phyloP scores from a whole-genome alignment of 2,329 filamentous ascomycete species.

The Fusarium sublunatum region DNA sequence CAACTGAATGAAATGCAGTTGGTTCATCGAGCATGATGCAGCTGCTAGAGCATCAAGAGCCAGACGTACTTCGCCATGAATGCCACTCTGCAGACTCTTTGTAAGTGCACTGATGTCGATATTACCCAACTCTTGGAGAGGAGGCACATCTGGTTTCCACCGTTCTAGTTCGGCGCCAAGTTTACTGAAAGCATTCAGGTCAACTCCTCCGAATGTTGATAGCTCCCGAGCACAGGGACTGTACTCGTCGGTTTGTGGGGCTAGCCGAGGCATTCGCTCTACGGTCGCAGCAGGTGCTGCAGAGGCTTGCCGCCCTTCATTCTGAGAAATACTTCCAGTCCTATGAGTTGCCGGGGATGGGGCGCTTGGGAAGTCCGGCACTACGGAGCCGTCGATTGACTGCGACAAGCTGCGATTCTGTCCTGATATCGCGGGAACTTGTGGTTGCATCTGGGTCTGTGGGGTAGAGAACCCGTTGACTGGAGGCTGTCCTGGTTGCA shows the following conservation, averaged over 20 bases:
- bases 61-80: slow-evolving; percentile 88
- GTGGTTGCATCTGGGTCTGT: slow-evolving; percentile 45
- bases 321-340: slow-evolving; percentile 55
- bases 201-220: slow-evolving; percentile 76
- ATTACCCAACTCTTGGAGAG: slow-evolving; percentile 80
- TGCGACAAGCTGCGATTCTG: slow-evolving; percentile 64
- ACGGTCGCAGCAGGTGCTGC: slow-evolving; percentile 28
- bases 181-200: slow-evolving; percentile 71
- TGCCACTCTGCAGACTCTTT: slow-evolving; percentile 88
- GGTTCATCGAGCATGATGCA: slow-evolving; percentile 70
- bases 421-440: slow-evolving; percentile 44
- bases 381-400: slow-evolving; percentile 56
- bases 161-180: slow-evolving; percentile 74
- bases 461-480: slow-evolving; percentile 55
- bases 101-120: slow-evolving; percentile 92
- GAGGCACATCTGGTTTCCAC: slow-evolving; percentile 79
- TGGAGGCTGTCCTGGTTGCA: slow-evolving; percentile 54
- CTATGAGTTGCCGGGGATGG: slow-evolving; percentile 59
- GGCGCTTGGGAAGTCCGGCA: slow-evolving; percentile 56
- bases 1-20: slow-evolving; percentile 74
- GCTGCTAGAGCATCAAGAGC: slow-evolving; percentile 86
- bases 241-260: slow-evolving; percentile 64
- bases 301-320: slow-evolving; percentile 46
- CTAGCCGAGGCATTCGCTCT: slow-evolving; percentile 54
- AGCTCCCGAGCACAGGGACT: slow-evolving; percentile 65